These are phyloP conservation scores for Polyporus tsugae DNA, from an alignment of 1,284 basidiomycete genomes.

Conservation along the genomic window DNA sequence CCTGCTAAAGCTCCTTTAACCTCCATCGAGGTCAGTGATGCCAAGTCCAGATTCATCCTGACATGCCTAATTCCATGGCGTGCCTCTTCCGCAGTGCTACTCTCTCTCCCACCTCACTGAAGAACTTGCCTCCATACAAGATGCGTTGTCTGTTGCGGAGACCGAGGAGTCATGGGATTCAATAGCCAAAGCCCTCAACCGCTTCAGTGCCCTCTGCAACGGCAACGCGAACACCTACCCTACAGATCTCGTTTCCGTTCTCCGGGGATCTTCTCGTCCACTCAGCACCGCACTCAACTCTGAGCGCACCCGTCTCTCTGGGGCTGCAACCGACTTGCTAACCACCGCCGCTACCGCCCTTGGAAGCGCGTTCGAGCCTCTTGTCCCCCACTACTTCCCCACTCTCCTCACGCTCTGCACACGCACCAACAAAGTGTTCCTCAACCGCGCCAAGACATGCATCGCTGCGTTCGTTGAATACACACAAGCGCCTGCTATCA, in stretches of 20 bases:
- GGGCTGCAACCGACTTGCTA: slow-evolving; percentile 73
- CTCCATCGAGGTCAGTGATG: slow-evolving; percentile 29
- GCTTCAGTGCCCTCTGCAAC: slow-evolving; percentile 63
- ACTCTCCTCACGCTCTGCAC: slow-evolving; percentile 72
- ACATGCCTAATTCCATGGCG: neutral
- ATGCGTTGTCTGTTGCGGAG: slow-evolving; percentile 62
- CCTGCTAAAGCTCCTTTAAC: slow-evolving; percentile 31
- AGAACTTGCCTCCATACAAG: slow-evolving; percentile 33
- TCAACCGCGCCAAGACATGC: slow-evolving; percentile 68
- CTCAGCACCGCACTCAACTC: slow-evolving; percentile 73
- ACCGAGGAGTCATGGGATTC: slow-evolving; percentile 87
- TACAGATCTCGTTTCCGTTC: slow-evolving; percentile 58
- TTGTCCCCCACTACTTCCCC: slow-evolving; percentile 76
- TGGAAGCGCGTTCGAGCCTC: slow-evolving; percentile 69
- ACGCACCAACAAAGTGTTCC: slow-evolving; percentile 85
- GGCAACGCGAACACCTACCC: slow-evolving; percentile 65
- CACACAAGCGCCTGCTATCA: slow-evolving; percentile 73
- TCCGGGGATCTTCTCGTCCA: slow-evolving; percentile 65
- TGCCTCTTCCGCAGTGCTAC: slow-evolving; percentile 18
- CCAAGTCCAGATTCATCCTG: neutral
- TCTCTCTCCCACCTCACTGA: slow-evolving; percentile 26
- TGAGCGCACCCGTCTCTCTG: slow-evolving; percentile 82
- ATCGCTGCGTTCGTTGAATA: slow-evolving; percentile 70
- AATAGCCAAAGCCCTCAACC: slow-evolving; percentile 64
- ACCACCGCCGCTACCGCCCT: slow-evolving; percentile 62